Evolutionary conservation across 1,284 basidiomycete genomes (phyloP).

Genomic region (Ganoderma multipileum): DNA sequence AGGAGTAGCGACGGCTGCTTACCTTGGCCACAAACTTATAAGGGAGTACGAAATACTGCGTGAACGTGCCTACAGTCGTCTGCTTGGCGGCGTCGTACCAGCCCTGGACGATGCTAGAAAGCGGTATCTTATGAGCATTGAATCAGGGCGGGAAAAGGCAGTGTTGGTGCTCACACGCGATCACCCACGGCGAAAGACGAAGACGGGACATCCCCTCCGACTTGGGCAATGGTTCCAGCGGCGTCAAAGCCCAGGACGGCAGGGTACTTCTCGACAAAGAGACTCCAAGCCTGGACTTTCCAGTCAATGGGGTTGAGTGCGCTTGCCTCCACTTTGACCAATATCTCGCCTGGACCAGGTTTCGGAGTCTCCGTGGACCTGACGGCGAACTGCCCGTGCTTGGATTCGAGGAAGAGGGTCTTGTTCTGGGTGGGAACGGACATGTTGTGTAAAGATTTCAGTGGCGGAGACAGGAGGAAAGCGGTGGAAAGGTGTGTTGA

Average conservation of each 20-base stretch:
- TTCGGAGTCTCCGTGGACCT: constrained; percentile 30
- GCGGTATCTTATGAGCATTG: neutral
- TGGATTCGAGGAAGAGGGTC: constrained; percentile 33
- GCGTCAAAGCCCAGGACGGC: constrained; percentile 55
- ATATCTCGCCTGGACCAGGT: constrained; percentile 46
- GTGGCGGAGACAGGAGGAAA: neutral
- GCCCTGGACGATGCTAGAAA: neutral
- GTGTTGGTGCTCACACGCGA: constrained; percentile 44
- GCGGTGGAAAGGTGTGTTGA: neutral
- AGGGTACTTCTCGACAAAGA: constrained; percentile 43
- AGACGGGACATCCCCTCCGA: constrained; percentile 43
- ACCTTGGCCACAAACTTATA: constrained; percentile 23
- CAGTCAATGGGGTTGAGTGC: constrained; percentile 52
- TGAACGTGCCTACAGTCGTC: neutral
- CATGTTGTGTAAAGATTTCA: constrained; percentile 17
- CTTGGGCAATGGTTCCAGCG: constrained; percentile 46
- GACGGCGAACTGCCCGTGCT: constrained; percentile 36
- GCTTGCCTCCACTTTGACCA: constrained; percentile 48
- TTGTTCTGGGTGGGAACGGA: constrained; percentile 31
- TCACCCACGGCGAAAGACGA: constrained; percentile 47
- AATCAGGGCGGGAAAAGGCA: neutral
- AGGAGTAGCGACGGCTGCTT: neutral
- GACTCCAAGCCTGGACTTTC: constrained; percentile 45
- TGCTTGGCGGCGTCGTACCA: neutral
- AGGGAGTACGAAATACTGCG: constrained; percentile 30